Percentiles rank a stretch among this genome's conserved stretches.
phyloP scores from a whole-genome alignment of 176 grass and related monocot genomes.

The Lolium perenne region DNA sequence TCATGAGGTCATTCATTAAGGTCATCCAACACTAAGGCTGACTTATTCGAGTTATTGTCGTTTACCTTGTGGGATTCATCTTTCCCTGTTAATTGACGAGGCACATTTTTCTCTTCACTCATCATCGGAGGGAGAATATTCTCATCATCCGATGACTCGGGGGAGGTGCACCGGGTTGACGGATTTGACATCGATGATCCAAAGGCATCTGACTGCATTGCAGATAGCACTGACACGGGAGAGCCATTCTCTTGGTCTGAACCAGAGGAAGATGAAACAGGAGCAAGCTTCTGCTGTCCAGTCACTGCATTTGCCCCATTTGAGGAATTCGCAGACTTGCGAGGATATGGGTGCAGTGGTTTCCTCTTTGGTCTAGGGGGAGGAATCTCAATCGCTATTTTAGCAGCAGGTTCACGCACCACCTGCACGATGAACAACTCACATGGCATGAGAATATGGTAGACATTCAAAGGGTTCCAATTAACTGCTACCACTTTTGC shows the following conservation, averaged over 20 bases:
- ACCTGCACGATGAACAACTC: constrained; percentile 47
- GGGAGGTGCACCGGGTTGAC: constrained; percentile 38
- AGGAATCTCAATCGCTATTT: constrained; percentile 69
- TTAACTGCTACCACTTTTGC: neutral
- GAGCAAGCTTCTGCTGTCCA: constrained; percentile 38
- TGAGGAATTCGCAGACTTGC: constrained; percentile 57
- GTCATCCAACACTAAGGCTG: neutral
- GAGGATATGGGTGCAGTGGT: constrained; percentile 88
- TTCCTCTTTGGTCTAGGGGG: constrained; percentile 95
- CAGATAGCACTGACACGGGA: constrained; percentile 74
- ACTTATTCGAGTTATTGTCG: neutral
- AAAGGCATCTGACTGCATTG: constrained; percentile 62
- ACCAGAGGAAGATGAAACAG: constrained; percentile 43
- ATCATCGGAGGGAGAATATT: constrained; percentile 6
- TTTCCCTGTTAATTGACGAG: constrained; percentile 9
- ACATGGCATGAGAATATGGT: constrained; percentile 10
- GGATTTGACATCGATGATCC: constrained; percentile 57
- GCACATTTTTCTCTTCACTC: constrained; percentile 21
- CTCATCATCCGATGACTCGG: constrained; percentile 50
- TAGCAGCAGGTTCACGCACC: constrained; percentile 47
- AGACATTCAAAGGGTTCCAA: neutral
- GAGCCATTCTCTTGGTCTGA: constrained; percentile 74
- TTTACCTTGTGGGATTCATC: constrained; percentile 51
- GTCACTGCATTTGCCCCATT: neutral
- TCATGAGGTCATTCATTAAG: neutral